A percentile compares a stretch with the other conserved stretches of the same genome.
These are phyloP conservation scores for Zarea fungicola DNA, from an alignment of 2,329 filamentous ascomycete species.

Conservation along the genomic window DNA sequence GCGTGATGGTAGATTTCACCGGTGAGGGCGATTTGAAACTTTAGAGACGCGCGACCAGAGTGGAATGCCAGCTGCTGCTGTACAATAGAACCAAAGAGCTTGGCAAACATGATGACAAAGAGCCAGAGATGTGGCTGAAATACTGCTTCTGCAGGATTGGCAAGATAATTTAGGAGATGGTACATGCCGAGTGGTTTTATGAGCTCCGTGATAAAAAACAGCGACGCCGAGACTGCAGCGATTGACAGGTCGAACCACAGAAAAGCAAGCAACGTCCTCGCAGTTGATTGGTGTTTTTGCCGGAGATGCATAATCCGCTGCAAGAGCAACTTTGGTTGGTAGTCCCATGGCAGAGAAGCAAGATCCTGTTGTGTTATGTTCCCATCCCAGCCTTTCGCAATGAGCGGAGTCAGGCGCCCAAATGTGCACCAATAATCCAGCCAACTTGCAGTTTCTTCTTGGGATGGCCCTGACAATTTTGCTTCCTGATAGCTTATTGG, in stretches of 20 bases:
- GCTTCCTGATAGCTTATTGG: neutral
- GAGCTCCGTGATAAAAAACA: conserved; percentile 32
- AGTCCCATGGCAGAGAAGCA: neutral
- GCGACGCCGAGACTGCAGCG: conserved; percentile 30
- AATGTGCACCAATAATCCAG: conserved; percentile 37
- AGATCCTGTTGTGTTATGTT: conserved; percentile 21
- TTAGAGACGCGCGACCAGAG: conserved; percentile 33
- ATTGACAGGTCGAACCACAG: conserved; percentile 17
- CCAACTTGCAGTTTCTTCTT: conserved; percentile 42
- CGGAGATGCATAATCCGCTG: conserved; percentile 25
- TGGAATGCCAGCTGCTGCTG: conserved; percentile 44
- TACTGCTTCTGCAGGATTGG: conserved; percentile 28
- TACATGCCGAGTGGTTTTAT: conserved; percentile 42
- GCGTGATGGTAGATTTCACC: conserved; percentile 46
- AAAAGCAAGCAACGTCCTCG: neutral
- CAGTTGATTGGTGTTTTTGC: conserved; percentile 19
- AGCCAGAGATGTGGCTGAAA: conserved; percentile 41
- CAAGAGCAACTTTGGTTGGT: conserved; percentile 20
- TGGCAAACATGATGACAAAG: conserved; percentile 37
- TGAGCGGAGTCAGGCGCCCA: conserved; percentile 37
- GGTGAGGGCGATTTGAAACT: conserved; percentile 40
- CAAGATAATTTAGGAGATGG: conserved; percentile 19
- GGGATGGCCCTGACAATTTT: conserved; percentile 25
- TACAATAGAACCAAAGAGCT: conserved; percentile 38
- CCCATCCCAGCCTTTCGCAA: conserved; percentile 32